Percentiles rank a stretch among this genome's conserved stretches.
phyloP scores from a whole-genome alignment of 352 stramenopile genomes.

The Globisporangium cederbergense region DNA sequence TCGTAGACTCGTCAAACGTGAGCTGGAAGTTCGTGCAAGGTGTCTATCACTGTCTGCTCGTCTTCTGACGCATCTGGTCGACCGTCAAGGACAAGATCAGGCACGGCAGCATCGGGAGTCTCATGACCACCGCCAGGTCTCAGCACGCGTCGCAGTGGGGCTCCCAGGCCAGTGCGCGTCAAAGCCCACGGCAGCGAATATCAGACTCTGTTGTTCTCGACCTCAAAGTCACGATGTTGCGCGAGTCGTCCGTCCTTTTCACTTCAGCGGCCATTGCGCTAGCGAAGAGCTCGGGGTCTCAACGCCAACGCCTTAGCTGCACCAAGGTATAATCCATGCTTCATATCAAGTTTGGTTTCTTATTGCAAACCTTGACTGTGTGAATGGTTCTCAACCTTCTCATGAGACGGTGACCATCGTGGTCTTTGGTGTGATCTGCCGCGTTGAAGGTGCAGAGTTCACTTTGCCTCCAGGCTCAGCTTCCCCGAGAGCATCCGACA shows the following conservation, averaged over 20 bases:
- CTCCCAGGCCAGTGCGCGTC: neutral
- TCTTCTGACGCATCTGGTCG: constrained; percentile 7
- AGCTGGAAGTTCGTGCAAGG: constrained; percentile 17
- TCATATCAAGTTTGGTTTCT: too few species aligned
- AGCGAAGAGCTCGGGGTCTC: too few species aligned
- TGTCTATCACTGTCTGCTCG: constrained; percentile 6
- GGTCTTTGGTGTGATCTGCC: too few species aligned
- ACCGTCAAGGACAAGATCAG: constrained; percentile 15
- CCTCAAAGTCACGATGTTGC: neutral
- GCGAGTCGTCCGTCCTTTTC: neutral
- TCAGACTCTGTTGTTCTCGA: neutral
- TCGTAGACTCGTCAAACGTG: constrained; percentile 12
- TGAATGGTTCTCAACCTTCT: too few species aligned
- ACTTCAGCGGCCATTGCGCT: neutral
- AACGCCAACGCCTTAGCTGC: too few species aligned
- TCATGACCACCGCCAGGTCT: neutral
- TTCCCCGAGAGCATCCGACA: too few species aligned
- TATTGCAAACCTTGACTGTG: too few species aligned
- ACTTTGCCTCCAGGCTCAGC: too few species aligned
- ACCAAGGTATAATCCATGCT: too few species aligned
- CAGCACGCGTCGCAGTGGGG: neutral
- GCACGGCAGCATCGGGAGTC: neutral
- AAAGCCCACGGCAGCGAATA: neutral
- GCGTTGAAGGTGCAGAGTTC: too few species aligned
- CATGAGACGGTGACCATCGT: too few species aligned